phyloP scores from a whole-genome alignment of 2,329 filamentous ascomycete species.

The Arthroderma uncinatum region DNA sequence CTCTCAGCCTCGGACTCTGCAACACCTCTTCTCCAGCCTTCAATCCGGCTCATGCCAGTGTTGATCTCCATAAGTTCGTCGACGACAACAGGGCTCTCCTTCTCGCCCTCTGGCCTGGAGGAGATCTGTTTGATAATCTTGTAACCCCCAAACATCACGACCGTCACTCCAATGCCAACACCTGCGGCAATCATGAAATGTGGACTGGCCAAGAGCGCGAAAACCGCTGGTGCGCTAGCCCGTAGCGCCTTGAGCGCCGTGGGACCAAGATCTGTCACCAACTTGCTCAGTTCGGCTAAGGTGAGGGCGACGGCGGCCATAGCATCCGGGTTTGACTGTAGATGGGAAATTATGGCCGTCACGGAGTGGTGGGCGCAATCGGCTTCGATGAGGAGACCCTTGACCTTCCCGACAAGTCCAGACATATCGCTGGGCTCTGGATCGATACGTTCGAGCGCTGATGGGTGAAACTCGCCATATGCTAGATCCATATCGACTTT shows the following conservation, averaged over 20 bases:
- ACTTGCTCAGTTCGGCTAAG: slow-evolving; percentile 75
- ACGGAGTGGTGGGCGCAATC: slow-evolving; percentile 81
- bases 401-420: slow-evolving; percentile 61
- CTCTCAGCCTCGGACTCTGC: slow-evolving; percentile 46
- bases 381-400: slow-evolving; percentile 70
- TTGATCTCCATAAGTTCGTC: slow-evolving; percentile 49
- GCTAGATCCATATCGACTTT: slow-evolving; percentile 79
- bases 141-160: slow-evolving; percentile 91
- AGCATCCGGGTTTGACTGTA: slow-evolving; percentile 75
- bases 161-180: slow-evolving; percentile 80
- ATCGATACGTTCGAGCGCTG: slow-evolving; percentile 38
- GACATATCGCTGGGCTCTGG: slow-evolving; percentile 49
- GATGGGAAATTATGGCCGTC: slow-evolving; percentile 65
- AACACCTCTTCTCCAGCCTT: slow-evolving; percentile 53
- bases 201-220: slow-evolving; percentile 74
- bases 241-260: slow-evolving; percentile 66
- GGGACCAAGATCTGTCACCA: slow-evolving; percentile 75
- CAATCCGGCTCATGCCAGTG: slow-evolving; percentile 43
- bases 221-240: slow-evolving; percentile 69
- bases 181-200: slow-evolving; percentile 91
- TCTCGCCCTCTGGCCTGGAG: slow-evolving; percentile 21
- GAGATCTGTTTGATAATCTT: slow-evolving; percentile 89
- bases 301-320: slow-evolving; percentile 90
- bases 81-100: slow-evolving; percentile 22
- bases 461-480: slow-evolving; percentile 73